A percentile compares a stretch with the other conserved stretches of the same genome.
Conservation (phyloP, 257 asterid genomes). For the Lycium ferocissimum region DNA sequence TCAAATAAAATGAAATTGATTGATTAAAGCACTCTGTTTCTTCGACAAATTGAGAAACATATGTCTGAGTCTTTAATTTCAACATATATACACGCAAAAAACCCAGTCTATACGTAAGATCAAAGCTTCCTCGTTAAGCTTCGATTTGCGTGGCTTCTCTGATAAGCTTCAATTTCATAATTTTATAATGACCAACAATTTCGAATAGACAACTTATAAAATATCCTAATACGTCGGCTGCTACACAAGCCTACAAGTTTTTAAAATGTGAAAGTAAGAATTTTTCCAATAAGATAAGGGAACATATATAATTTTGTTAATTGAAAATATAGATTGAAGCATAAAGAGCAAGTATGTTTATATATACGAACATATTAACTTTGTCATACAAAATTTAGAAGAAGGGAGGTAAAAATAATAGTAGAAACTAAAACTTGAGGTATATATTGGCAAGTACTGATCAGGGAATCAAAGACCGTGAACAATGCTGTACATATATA, state of each 20-base stretch:
- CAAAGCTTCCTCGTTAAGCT: slow-evolving; percentile 24
- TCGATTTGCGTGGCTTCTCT: slow-evolving; percentile 11
- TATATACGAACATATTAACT: too few species aligned
- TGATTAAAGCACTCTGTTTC: too few species aligned
- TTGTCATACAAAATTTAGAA: too few species aligned
- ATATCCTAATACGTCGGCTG: slow-evolving; percentile 53
- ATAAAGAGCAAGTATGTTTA: too few species aligned
- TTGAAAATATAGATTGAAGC: too few species aligned
- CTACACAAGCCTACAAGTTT: slow-evolving; percentile 30
- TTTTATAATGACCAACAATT: slow-evolving; percentile 6
- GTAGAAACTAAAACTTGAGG: too few species aligned
- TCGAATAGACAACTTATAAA: slow-evolving; percentile 44
- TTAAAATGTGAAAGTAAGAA: background rate
- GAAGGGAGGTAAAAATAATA: too few species aligned
- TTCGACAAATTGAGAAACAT: background rate
- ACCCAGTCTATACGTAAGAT: background rate
- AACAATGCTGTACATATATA: too few species aligned
- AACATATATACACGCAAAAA: background rate
- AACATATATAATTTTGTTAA: too few species aligned
- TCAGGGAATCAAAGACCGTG: too few species aligned
- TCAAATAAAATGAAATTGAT: too few species aligned
- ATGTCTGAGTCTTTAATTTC: background rate
- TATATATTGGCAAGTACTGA: too few species aligned
- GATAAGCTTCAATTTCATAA: slow-evolving; percentile 7
- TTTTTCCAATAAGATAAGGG: background rate